These are phyloP conservation scores for Tetracladium setigerum DNA, from an alignment of 495 filamentous ascomycete genomes.

Conservation along the genomic window DNA sequence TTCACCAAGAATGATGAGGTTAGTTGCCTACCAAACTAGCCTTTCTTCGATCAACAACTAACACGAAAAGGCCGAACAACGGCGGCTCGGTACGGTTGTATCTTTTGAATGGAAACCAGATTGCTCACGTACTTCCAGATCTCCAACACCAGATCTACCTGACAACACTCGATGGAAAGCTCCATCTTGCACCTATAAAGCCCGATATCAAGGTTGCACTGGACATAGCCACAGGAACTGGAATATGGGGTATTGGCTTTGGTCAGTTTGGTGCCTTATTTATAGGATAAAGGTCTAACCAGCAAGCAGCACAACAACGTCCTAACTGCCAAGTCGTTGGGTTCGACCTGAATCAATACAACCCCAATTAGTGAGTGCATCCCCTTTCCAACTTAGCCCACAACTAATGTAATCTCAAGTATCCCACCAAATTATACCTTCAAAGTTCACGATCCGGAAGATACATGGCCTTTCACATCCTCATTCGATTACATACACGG, in stretches of 20 bases:
- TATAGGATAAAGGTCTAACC: not conserved
- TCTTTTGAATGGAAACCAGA: no score
- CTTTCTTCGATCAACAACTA: no score
- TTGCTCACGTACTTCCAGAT: no score
- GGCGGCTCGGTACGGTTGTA: no score
- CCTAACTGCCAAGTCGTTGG: slow-evolving; percentile 45
- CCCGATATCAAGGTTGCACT: slow-evolving; percentile 28
- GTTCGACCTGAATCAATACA: slow-evolving; percentile 33
- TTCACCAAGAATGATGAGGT: no score
- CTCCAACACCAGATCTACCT: slow-evolving; percentile 45
- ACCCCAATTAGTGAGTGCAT: slow-evolving; percentile 21
- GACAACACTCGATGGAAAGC: slow-evolving; percentile 36
- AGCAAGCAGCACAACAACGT: slow-evolving; percentile 21
- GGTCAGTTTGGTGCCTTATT: slow-evolving; percentile 18
- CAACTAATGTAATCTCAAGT: slow-evolving; percentile 14
- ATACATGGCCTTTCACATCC: slow-evolving; percentile 36
- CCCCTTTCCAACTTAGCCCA: not conserved
- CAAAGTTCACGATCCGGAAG: slow-evolving; percentile 43
- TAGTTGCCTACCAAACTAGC: no score
- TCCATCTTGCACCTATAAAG: slow-evolving; percentile 36
- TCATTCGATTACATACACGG: slow-evolving; percentile 45
- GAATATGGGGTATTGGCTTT: slow-evolving; percentile 51
- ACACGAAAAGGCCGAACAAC: no score
- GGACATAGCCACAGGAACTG: slow-evolving; percentile 52
- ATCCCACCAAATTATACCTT: slow-evolving; percentile 41